These are phyloP conservation scores for Peronospora tabacina DNA, from an alignment of 352 stramenopile species.

Conservation along the genomic window DNA sequence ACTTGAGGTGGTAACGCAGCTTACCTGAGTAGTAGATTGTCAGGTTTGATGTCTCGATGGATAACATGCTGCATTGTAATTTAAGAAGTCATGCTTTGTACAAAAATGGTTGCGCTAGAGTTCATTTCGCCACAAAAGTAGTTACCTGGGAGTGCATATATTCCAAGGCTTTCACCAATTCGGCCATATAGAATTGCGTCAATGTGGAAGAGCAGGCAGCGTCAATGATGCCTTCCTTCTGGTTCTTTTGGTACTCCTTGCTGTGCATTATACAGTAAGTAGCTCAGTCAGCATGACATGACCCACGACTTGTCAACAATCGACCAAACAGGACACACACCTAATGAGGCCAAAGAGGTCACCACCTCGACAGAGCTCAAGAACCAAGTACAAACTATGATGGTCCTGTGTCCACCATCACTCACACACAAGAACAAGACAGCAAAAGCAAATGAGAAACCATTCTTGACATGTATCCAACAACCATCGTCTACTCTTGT, in stretches of 20 bases:
- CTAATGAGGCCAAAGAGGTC: slow-evolving; percentile 77
- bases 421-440: slow-evolving; percentile 19
- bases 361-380: slow-evolving; percentile 79
- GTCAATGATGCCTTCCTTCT: slow-evolving; percentile 45
- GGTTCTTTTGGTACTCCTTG: slow-evolving; percentile 47
- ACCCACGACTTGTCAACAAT: not conserved
- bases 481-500: not conserved
- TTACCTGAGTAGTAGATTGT: slow-evolving; percentile 84
- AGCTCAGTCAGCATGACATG: not conserved
- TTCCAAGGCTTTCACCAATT: slow-evolving; percentile 89
- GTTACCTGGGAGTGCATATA: slow-evolving; percentile 90
- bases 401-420: slow-evolving; percentile 45
- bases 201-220: slow-evolving; percentile 62
- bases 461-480: not conserved
- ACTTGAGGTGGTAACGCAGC: not conserved
- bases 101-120: not conserved
- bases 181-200: slow-evolving; percentile 89
- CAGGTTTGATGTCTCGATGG: slow-evolving; percentile 93
- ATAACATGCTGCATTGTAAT: slow-evolving; percentile 80
- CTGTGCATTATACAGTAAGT: slow-evolving; percentile 18
- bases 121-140: not conserved
- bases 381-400: slow-evolving; percentile 84
- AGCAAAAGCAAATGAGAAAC: slow-evolving; percentile 9
- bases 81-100: not conserved
- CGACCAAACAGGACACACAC: slow-evolving; percentile 21